phyloP scores from a whole-genome alignment of 2,329 filamentous ascomycete genomes.

The Plectosphaerella cucumerina region DNA sequence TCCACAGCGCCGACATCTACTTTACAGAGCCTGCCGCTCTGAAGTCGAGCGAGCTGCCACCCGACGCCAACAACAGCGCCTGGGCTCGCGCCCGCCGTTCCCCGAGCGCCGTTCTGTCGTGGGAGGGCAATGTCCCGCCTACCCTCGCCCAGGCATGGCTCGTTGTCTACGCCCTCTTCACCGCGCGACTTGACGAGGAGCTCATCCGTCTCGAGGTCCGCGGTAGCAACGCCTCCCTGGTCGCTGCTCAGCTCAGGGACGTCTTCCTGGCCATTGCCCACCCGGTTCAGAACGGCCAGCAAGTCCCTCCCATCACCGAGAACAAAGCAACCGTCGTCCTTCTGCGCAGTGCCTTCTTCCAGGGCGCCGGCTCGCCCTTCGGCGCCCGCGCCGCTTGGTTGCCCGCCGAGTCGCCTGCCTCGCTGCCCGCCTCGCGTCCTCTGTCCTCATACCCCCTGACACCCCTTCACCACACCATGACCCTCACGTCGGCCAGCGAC shows the following conservation, averaged over 20 bases:
- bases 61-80: slow-evolving; percentile 48
- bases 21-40: slow-evolving; percentile 42
- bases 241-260: slow-evolving; percentile 36
- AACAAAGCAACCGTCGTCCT: slow-evolving; percentile 33
- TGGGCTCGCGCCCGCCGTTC: slow-evolving; percentile 54
- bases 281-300: slow-evolving; percentile 28
- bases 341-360: slow-evolving; percentile 61
- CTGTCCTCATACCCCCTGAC: slow-evolving; percentile 44
- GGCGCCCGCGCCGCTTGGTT: slow-evolving; percentile 61
- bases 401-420: slow-evolving; percentile 36
- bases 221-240: slow-evolving; percentile 28
- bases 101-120: slow-evolving; percentile 39
- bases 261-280: slow-evolving; percentile 47
- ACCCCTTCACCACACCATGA: slow-evolving; percentile 42
- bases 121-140: slow-evolving; percentile 35
- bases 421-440: slow-evolving; percentile 24
- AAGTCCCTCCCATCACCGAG: slow-evolving; percentile 21
- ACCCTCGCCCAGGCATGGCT: slow-evolving; percentile 50
- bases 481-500: slow-evolving; percentile 31
- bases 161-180: slow-evolving; percentile 48
- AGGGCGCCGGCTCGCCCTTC: slow-evolving; percentile 64
- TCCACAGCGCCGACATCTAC: slow-evolving; percentile 31
- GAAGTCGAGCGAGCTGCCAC: slow-evolving; percentile 44
- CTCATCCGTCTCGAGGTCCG: slow-evolving; percentile 41
- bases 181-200: slow-evolving; percentile 43